phyloP scores from a whole-genome alignment of 2,329 filamentous ascomycete species.

The Arthroderma sp. region DNA sequence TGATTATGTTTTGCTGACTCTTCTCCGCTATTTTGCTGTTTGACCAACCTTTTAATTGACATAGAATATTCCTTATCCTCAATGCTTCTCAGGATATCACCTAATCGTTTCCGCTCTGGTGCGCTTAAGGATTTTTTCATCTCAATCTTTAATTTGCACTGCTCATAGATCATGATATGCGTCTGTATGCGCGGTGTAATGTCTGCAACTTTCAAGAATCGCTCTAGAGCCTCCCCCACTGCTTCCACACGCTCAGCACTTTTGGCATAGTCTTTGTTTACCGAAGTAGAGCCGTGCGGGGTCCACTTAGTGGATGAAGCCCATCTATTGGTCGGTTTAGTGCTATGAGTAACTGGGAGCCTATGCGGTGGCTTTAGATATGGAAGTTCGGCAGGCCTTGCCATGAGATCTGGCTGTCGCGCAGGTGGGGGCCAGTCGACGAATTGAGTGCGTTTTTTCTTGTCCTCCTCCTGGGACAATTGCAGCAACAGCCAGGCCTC shows the following conservation, averaged over 20 bases:
- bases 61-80: neutral
- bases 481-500: neutral
- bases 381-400: neutral
- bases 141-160: constrained; percentile 2
- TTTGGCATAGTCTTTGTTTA: neutral
- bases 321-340: neutral
- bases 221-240: neutral
- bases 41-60: neutral
- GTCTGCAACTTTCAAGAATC: constrained; percentile 2
- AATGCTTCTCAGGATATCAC: constrained; percentile 3
- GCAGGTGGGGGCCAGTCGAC: neutral
- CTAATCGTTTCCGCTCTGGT: constrained; percentile 3
- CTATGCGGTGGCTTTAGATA: neutral
- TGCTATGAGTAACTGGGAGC: neutral
- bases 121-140: neutral
- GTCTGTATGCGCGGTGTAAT: neutral
- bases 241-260: neutral
- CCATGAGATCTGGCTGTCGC: neutral
- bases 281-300: neutral
- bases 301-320: too few relatives aligned
- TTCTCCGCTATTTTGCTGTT: neutral
- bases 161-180: constrained; percentile 4
- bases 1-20: neutral
- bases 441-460: neutral
- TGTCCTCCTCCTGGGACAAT: neutral